phyloP scores from a whole-genome alignment of 2,329 filamentous ascomycete genomes.

The Hypoxylon sp. region DNA sequence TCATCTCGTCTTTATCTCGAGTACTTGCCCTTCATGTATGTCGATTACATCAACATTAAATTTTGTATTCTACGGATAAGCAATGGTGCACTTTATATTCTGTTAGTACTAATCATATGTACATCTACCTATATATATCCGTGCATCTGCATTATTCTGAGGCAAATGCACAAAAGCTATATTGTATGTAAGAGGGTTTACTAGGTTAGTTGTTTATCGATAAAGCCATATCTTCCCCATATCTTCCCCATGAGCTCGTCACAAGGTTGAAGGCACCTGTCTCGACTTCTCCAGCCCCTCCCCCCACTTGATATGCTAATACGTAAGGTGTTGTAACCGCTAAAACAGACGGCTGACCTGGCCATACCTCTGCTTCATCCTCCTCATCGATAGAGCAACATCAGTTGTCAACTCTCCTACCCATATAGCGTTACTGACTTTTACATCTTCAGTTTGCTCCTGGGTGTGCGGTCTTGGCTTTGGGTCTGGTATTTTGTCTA shows the following conservation, averaged over 20 bases:
- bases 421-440: background rate
- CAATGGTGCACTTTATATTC: background rate
- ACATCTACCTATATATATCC: background rate
- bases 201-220: slow-evolving; percentile 15
- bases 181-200: background rate
- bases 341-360: slow-evolving; percentile 33
- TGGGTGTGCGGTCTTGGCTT: slow-evolving; percentile 3
- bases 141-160: background rate
- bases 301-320: slow-evolving; percentile 19
- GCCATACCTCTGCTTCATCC: slow-evolving; percentile 11
- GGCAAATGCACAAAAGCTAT: too few relatives aligned
- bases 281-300: slow-evolving; percentile 24
- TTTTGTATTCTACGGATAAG: background rate
- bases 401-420: slow-evolving; percentile 1
- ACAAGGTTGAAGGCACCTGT: slow-evolving; percentile 37
- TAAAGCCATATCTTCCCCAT: slow-evolving; percentile 6
- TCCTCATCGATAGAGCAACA: slow-evolving; percentile 2
- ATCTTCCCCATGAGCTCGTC: slow-evolving; percentile 31
- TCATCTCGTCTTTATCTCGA: background rate
- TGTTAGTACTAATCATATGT: background rate
- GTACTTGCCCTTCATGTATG: background rate
- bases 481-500: slow-evolving; percentile 10
- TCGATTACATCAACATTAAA: too few relatives aligned
- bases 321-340: slow-evolving; percentile 1
- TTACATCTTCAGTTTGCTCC: background rate